A percentile compares a stretch with the other conserved stretches of the same genome.
Evolutionary conservation across 192 early-diverging fungal genomes (phyloP).

Genomic region (Coemansia sp.): DNA sequence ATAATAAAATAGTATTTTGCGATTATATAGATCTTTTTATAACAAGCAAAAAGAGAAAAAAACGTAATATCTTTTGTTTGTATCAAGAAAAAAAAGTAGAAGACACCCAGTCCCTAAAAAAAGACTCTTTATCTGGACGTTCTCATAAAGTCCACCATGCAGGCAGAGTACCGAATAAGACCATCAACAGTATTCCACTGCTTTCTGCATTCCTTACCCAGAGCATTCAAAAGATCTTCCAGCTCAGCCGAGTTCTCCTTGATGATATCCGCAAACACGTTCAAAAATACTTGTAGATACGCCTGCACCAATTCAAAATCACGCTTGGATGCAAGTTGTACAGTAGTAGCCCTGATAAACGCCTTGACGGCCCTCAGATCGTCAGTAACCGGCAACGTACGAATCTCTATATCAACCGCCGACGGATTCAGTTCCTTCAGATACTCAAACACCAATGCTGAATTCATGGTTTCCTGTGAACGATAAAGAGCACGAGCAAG

Average conservation of each 20-base stretch:
- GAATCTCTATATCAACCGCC: constrained; percentile 82
- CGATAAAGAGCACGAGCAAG: constrained; percentile 57
- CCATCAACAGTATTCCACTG: constrained; percentile 45
- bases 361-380: constrained; percentile 61
- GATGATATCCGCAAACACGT: constrained; percentile 80
- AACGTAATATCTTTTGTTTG: too few relatives aligned
- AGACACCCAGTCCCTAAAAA: background rate
- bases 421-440: constrained; percentile 80
- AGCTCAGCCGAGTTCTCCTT: constrained; percentile 60
- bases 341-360: constrained; percentile 69
- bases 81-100: background rate
- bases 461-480: constrained; percentile 25
- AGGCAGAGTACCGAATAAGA: constrained; percentile 51
- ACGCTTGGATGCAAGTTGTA: constrained; percentile 61
- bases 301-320: constrained; percentile 90
- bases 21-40: too few relatives aligned
- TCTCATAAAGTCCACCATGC: constrained; percentile 55
- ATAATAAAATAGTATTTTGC: too few relatives aligned
- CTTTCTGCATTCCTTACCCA: constrained; percentile 28
- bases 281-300: constrained; percentile 75
- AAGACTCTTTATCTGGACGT: constrained; percentile 19
- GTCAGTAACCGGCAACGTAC: constrained; percentile 71
- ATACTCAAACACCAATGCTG: constrained; percentile 66
- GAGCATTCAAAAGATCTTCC: constrained; percentile 48
- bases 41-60: too few relatives aligned